Base-by-base conservation (phyloP, 2,329 filamentous ascomycete genomes). In the Microcera coccophila region DNA sequence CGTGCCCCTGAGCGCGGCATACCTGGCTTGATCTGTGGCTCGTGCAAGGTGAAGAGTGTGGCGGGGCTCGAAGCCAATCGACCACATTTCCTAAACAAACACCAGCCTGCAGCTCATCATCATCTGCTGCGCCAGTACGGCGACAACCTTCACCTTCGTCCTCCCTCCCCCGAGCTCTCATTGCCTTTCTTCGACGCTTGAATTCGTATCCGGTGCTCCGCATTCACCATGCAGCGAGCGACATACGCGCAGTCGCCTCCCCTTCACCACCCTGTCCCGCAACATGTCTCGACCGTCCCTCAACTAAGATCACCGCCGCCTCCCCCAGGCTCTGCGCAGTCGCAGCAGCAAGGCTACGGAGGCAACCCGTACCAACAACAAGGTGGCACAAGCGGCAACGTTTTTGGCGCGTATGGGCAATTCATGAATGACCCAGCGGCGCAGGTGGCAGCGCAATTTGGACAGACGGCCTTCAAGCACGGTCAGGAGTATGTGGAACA, bases 261-360 rank as follows among this genome's bases (percentile, higher is more conserved):
- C 54, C 82, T 97, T 58, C 93, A 97, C 69, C 93, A 97, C 66
- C 93, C 93, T 45, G 90, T 97, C 45, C 93, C 93, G 49, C 93
- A 98, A 69, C 93, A 98, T 76, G 91, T 97, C 60, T 97, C 93
- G 62, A 95, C 90, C 45, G 93, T 98, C 38, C 93, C 93, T 34
- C 93, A 97, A 72, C 82, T 98, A 65, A 84, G 94, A 67, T 97
- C 93, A 45, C 93, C 93, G 48, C 91, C 87, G 45, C 87, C 89
- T 48, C 90, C 88, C 39, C 79, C 82, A 28, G 77, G 77, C 44
- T 83, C 82, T 53, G 82, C 83, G 44, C 84, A 87, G 61, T 78
- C 81, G 26, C 79, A 82, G 55, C 76, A 78, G 49, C 73, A 75
- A 50, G 75, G 77, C 53, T 84, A 70, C 36, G 76, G 85, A 70